These are phyloP conservation scores for Plantago coronopus DNA, from an alignment of 305 asterid genomes.

Conservation along the genomic window DNA sequence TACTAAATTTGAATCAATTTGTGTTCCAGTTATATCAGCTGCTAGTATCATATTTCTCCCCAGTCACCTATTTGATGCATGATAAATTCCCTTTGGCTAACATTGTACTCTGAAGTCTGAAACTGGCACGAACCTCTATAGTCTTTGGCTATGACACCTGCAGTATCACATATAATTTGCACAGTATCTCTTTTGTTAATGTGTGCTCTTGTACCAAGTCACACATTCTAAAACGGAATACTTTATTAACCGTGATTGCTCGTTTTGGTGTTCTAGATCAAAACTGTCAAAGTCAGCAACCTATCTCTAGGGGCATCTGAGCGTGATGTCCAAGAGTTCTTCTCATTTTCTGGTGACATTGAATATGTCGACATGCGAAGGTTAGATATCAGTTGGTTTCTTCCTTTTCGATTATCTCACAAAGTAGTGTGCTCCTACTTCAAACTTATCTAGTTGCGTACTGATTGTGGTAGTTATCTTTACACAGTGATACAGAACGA, in stretches of 20 bases:
- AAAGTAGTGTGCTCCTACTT: background rate
- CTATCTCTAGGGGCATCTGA: conserved; percentile 83
- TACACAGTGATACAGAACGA: conserved; percentile 65
- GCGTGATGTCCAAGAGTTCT: conserved; percentile 79
- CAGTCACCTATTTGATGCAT: background rate
- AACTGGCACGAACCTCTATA: background rate
- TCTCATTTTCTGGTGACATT: conserved; percentile 92
- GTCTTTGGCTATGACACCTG: background rate
- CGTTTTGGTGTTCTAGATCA: conserved; percentile 39
- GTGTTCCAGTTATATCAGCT: background rate
- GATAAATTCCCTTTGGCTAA: background rate
- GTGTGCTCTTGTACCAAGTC: conserved; percentile 2
- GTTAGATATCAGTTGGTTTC: conserved; percentile 32
- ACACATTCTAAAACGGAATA: background rate
- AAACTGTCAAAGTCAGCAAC: conserved; percentile 82
- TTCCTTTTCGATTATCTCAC: conserved; percentile 12
- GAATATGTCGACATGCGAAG: conserved; percentile 84
- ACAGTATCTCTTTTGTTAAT: conserved; percentile 1
- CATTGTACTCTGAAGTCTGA: conserved; percentile 1
- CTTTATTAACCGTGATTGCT: conserved; percentile 15
- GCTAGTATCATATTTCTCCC: background rate
- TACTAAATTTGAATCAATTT: too few relatives aligned
- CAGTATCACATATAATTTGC: background rate
- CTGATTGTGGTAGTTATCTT: conserved; percentile 11
- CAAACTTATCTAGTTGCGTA: conserved; percentile 5